phyloP scores from a whole-genome alignment of 2,329 filamentous ascomycete species.

The Lecanosticta acicola region DNA sequence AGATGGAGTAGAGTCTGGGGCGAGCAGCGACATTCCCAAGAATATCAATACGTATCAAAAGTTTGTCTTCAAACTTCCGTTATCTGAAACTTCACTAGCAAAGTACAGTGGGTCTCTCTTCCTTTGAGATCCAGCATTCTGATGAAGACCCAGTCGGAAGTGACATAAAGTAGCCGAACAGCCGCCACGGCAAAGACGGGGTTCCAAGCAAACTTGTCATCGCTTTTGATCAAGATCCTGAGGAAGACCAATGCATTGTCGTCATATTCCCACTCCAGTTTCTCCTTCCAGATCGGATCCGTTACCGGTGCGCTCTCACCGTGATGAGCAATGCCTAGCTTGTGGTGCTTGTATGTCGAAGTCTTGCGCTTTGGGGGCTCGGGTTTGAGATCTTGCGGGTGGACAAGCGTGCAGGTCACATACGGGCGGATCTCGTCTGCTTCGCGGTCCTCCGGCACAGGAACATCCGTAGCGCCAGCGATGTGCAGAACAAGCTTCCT shows the following conservation, averaged over 20 bases:
- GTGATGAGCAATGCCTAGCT: conserved; percentile 51
- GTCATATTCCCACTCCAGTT: conserved; percentile 62
- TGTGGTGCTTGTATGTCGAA: conserved; percentile 54
- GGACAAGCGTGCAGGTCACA: conserved; percentile 59
- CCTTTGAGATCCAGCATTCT: conserved; percentile 61
- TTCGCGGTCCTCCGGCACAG: conserved; percentile 48
- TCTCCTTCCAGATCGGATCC: conserved; percentile 62
- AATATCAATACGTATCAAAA: neutral
- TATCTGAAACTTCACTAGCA: conserved; percentile 58
- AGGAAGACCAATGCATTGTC: conserved; percentile 62
- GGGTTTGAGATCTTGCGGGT: conserved; percentile 48
- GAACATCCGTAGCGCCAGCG: conserved; percentile 58
- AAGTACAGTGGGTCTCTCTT: conserved; percentile 55
- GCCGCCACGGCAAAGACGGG: conserved; percentile 57
- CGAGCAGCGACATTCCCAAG: neutral
- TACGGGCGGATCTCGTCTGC: conserved; percentile 57
- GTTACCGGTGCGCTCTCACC: conserved; percentile 55
- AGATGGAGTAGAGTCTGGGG: conserved; percentile 25
- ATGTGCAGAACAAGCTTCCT: conserved; percentile 54
- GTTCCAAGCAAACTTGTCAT: conserved; percentile 58
- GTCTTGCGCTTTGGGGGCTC: conserved; percentile 59
- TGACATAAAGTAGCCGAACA: conserved; percentile 54
- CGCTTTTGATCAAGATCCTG: conserved; percentile 61
- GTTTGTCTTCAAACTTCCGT: conserved; percentile 32
- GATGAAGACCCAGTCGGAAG: conserved; percentile 58